Evolutionary conservation across 192 early-diverging fungal genomes (phyloP).

Genomic region (Spizellomyces punctatus): DNA sequence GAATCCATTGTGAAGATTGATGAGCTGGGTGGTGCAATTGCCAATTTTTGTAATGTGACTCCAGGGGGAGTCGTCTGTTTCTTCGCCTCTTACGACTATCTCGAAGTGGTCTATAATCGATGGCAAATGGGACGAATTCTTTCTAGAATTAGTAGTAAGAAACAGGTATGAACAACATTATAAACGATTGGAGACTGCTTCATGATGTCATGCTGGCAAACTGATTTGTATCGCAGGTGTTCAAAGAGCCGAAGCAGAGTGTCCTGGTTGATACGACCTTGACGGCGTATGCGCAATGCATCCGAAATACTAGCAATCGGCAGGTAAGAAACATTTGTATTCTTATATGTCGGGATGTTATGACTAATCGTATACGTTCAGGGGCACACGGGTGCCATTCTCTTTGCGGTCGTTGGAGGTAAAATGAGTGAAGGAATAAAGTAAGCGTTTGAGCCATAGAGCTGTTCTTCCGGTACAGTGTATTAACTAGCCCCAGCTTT

Average conservation of each 20-base stretch:
- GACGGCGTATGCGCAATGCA: constrained; percentile 54
- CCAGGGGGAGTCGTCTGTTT: constrained; percentile 89
- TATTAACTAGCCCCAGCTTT: constrained; percentile 51
- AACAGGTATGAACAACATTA: constrained; percentile 45
- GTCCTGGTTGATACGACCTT: constrained; percentile 60
- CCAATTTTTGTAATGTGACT: constrained; percentile 71
- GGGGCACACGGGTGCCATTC: constrained; percentile 60
- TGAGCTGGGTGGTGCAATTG: constrained; percentile 70
- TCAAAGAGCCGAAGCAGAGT: constrained; percentile 67
- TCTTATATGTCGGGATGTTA: no score
- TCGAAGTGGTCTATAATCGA: constrained; percentile 59
- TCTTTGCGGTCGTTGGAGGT: constrained; percentile 90
- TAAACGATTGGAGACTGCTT: not conserved
- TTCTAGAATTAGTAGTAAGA: constrained; percentile 56
- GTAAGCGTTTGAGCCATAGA: constrained; percentile 7
- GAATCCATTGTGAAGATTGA: constrained; percentile 48
- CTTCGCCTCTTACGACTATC: constrained; percentile 79
- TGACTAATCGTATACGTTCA: no score
- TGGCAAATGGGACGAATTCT: constrained; percentile 58
- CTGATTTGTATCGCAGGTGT: constrained; percentile 49
- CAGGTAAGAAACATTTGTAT: not conserved
- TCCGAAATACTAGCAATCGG: constrained; percentile 17
- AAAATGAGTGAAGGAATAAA: constrained; percentile 93
- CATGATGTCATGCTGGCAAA: not conserved
- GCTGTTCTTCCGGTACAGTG: not conserved